A percentile compares a stretch with the other conserved stretches of the same genome.
Evolutionary conservation across 805 yeast genomes (phyloP).

Genomic region (Candida coquimbonensis): DNA sequence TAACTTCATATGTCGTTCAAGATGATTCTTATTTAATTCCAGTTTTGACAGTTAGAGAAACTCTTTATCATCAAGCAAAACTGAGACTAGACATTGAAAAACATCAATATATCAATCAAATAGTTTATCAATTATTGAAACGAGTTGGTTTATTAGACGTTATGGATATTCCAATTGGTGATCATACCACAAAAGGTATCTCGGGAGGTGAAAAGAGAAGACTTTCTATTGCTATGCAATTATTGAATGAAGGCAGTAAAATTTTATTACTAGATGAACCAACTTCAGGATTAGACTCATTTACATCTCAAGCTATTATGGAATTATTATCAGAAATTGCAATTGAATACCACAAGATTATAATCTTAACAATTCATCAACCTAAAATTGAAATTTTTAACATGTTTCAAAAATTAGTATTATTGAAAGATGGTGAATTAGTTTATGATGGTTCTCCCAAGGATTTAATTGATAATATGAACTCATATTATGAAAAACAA

Average conservation of each 20-base stretch:
- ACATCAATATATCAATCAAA: constrained; percentile 35
- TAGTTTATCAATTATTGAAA: constrained; percentile 51
- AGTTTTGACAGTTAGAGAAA: constrained; percentile 70
- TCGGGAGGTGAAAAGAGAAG: constrained; percentile 81
- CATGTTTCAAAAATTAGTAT: constrained; percentile 68
- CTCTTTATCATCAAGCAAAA: constrained; percentile 63
- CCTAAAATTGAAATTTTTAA: constrained; percentile 64
- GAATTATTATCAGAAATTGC: constrained; percentile 52
- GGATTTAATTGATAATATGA: constrained; percentile 42
- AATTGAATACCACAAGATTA: constrained; percentile 48
- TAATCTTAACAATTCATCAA: constrained; percentile 77
- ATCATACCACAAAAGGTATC: constrained; percentile 53
- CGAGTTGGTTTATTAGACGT: constrained; percentile 54
- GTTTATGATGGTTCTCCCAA: constrained; percentile 56
- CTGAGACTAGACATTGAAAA: constrained; percentile 47
- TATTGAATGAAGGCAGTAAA: constrained; percentile 58
- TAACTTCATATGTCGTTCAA: constrained; percentile 71
- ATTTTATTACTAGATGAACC: constrained; percentile 79
- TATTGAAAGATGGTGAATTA: constrained; percentile 27
- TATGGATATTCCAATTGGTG: constrained; percentile 36
- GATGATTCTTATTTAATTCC: constrained; percentile 70
- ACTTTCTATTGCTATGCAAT: constrained; percentile 74
- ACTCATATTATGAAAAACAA: not conserved
- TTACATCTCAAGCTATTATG: constrained; percentile 66
- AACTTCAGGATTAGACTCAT: constrained; percentile 80